These are phyloP conservation scores for Ascochyta rabiei DNA, from an alignment of 2,329 filamentous ascomycete genomes.

Conservation along the genomic window DNA sequence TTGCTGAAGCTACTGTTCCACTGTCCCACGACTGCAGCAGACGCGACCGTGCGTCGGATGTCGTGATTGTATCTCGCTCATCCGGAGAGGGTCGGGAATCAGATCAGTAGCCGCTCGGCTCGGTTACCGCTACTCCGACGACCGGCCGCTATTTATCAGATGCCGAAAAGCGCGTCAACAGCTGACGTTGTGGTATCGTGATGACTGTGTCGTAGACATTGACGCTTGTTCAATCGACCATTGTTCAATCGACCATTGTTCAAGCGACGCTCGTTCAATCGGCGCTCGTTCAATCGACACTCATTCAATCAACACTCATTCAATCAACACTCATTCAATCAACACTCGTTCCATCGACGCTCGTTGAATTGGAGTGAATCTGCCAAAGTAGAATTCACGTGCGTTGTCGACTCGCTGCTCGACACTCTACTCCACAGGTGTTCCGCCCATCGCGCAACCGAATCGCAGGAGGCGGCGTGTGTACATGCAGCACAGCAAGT, in stretches of 20 bases:
- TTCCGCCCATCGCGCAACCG: neutral
- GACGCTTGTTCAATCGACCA: neutral
- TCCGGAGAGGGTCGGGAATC: neutral
- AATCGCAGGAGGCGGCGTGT: neutral
- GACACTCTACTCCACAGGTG: neutral
- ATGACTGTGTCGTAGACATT: neutral
- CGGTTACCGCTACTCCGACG: neutral
- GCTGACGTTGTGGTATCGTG: neutral
- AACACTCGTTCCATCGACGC: too few species aligned
- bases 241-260: too few species aligned
- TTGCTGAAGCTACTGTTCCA: neutral
- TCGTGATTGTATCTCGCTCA: neutral
- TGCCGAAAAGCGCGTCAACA: constrained; percentile 9
- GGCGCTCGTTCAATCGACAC: too few species aligned
- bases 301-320: neutral
- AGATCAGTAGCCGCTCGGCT: constrained; percentile 4
- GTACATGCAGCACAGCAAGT: constrained; percentile 41
- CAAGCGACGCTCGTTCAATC: too few species aligned
- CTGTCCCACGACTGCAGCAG: too few species aligned
- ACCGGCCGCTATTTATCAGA: neutral
- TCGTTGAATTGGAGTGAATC: too few species aligned
- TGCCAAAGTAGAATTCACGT: too few species aligned
- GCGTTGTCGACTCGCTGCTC: neutral
- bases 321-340: too few species aligned
- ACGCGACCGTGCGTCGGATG: too few species aligned